A percentile compares a stretch with the other conserved stretches of the same genome.
These are phyloP conservation scores for Alternaria sp. DNA, from an alignment of 2,329 filamentous ascomycete genomes.

Conservation along the genomic window DNA sequence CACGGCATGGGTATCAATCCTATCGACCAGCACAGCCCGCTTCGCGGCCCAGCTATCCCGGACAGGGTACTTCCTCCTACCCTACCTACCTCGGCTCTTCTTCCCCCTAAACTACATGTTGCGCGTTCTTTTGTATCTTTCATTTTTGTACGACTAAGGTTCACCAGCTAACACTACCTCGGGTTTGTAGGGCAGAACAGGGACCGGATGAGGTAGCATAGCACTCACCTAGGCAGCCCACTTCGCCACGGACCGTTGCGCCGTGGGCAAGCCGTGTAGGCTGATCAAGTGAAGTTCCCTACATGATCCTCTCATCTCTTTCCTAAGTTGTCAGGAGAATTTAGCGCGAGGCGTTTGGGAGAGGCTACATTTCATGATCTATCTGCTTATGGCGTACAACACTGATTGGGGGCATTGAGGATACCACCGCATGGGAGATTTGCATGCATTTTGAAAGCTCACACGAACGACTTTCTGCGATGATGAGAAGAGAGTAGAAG, in stretches of 20 bases:
- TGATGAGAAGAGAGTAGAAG: background rate
- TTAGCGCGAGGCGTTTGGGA: constrained; percentile 33
- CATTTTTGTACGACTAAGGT: constrained; percentile 25
- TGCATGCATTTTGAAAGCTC: constrained; percentile 7
- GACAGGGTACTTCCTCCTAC: constrained; percentile 38
- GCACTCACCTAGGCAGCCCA: constrained; percentile 4
- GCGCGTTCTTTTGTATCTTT: constrained; percentile 19
- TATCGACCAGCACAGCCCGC: constrained; percentile 35
- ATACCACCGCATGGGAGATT: constrained; percentile 29
- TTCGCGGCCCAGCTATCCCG: constrained; percentile 30
- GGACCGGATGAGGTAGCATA: constrained; percentile 41
- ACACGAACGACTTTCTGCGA: background rate
- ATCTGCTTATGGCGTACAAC: constrained; percentile 20
- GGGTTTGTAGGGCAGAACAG: constrained; percentile 29
- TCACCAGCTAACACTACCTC: constrained; percentile 31
- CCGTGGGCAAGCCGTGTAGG: background rate
- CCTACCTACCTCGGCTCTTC: constrained; percentile 37
- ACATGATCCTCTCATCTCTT: constrained; percentile 10
- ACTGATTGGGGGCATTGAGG: constrained; percentile 15
- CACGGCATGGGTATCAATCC: constrained; percentile 21
- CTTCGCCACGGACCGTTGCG: background rate
- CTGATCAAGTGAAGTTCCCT: constrained; percentile 13
- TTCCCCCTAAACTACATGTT: constrained; percentile 34
- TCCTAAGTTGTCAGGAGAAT: constrained; percentile 22
- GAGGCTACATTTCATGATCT: constrained; percentile 19